Evolutionary conservation across 2,329 filamentous ascomycete species (phyloP).

Genomic region (Huntiella abstrusa): DNA sequence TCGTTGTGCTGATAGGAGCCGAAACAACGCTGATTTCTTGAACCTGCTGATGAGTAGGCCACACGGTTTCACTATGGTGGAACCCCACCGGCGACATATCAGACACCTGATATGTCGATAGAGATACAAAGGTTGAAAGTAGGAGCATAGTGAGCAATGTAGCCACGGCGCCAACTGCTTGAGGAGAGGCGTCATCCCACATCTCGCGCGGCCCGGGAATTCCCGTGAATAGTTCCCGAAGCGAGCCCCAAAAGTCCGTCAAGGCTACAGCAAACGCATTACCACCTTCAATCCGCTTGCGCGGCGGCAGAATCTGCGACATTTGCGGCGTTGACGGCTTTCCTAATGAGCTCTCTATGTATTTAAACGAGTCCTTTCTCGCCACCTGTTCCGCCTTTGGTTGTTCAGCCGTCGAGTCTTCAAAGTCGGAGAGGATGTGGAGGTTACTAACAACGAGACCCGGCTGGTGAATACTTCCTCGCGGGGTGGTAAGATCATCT

Average conservation of each 20-base stretch:
- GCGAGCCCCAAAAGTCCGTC: background rate
- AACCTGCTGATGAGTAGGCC: background rate
- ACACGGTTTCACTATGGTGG: background rate
- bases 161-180: background rate
- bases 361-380: conserved; percentile 9
- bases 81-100: background rate
- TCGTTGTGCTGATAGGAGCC: background rate
- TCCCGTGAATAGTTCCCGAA: background rate
- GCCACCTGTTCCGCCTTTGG: background rate
- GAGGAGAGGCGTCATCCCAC: background rate
- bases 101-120: too few relatives aligned
- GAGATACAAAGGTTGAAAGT: background rate
- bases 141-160: background rate
- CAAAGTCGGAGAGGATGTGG: too few relatives aligned
- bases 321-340: conserved; percentile 9
- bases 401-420: background rate
- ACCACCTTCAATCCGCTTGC: background rate
- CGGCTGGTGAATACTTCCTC: too few relatives aligned
- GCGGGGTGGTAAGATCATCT: background rate
- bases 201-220: too few relatives aligned
- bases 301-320: conserved; percentile 1
- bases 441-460: too few relatives aligned
- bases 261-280: too few relatives aligned
- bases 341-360: conserved; percentile 10
- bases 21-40: too few relatives aligned